Evolutionary conservation across 2,329 filamentous ascomycete species (phyloP).

Genomic region (Alternaria solani): DNA sequence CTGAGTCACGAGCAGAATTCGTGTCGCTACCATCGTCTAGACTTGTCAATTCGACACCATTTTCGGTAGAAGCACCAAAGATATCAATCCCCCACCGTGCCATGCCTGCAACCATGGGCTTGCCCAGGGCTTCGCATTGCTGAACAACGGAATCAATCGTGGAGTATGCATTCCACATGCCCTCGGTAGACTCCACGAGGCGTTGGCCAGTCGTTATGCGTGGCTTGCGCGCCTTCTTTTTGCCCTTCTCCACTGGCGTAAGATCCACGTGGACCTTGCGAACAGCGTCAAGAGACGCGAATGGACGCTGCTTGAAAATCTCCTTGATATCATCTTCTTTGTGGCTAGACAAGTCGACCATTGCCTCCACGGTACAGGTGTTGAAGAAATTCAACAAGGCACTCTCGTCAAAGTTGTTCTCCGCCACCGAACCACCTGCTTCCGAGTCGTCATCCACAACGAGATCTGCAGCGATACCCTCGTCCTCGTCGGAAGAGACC

Average conservation of each 20-base stretch:
- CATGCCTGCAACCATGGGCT: constrained; percentile 70
- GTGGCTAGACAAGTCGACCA: constrained; percentile 82
- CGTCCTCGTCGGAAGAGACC: constrained; percentile 43
- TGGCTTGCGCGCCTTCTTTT: constrained; percentile 46
- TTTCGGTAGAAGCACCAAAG: constrained; percentile 66
- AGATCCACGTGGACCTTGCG: constrained; percentile 64
- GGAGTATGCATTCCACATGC: constrained; percentile 81
- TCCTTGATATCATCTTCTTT: constrained; percentile 73
- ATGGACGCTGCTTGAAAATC: constrained; percentile 79
- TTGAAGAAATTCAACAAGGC: constrained; percentile 85
- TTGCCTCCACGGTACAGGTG: constrained; percentile 74
- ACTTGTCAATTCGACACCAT: constrained; percentile 68
- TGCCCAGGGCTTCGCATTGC: constrained; percentile 76
- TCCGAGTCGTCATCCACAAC: constrained; percentile 56
- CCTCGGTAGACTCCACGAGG: constrained; percentile 70
- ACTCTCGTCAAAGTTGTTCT: constrained; percentile 53
- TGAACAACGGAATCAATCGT: constrained; percentile 84
- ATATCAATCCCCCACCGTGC: constrained; percentile 73
- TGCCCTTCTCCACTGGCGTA: constrained; percentile 39
- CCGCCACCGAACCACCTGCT: constrained; percentile 43
- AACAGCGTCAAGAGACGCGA: constrained; percentile 70
- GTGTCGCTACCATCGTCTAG: constrained; percentile 56
- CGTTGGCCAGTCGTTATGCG: constrained; percentile 69
- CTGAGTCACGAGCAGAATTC: constrained; percentile 66
- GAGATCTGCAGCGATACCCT: constrained; percentile 46